Conservation (phyloP, 257 asterid species). For the Haberlea rhodopensis region DNA sequence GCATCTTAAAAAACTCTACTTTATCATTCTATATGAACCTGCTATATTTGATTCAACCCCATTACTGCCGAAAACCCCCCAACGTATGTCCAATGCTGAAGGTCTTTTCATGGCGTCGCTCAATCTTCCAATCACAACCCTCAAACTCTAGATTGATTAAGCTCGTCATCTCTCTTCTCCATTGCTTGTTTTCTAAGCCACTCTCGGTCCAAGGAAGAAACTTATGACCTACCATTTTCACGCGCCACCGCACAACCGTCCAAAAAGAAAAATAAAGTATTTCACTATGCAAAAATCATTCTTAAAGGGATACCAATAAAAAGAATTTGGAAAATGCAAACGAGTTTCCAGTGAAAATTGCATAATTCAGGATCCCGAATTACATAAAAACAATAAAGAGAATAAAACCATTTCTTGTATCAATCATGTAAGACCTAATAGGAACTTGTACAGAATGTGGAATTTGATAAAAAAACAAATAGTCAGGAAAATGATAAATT, state of each 20-base stretch:
- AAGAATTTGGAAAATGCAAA: no score
- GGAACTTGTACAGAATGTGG: no score
- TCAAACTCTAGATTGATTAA: not conserved
- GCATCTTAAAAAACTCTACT: no score
- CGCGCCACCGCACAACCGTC: constrained; percentile 27
- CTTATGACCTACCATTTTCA: constrained; percentile 68
- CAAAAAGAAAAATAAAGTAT: constrained; percentile 18
- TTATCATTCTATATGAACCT: no score
- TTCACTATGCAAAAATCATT: no score
- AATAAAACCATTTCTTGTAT: not conserved
- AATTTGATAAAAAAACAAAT: no score
- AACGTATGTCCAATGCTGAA: constrained; percentile 36
- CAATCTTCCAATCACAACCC: constrained; percentile 21
- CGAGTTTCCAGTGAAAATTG: no score
- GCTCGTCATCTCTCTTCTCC: constrained; percentile 16
- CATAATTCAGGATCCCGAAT: not conserved
- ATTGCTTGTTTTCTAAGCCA: constrained; percentile 28
- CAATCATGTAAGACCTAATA: not conserved
- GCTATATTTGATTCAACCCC: not conserved
- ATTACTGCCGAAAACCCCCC: constrained; percentile 10
- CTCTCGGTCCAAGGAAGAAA: constrained; percentile 30
- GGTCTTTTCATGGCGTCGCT: constrained; percentile 46
- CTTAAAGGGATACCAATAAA: no score
- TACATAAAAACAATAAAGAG: not conserved
- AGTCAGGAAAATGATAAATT: not conserved